Percentiles rank a stretch among this genome's conserved stretches.
phyloP scores from a whole-genome alignment of 306 rosid genomes.

The Prinsepia uniflora region DNA sequence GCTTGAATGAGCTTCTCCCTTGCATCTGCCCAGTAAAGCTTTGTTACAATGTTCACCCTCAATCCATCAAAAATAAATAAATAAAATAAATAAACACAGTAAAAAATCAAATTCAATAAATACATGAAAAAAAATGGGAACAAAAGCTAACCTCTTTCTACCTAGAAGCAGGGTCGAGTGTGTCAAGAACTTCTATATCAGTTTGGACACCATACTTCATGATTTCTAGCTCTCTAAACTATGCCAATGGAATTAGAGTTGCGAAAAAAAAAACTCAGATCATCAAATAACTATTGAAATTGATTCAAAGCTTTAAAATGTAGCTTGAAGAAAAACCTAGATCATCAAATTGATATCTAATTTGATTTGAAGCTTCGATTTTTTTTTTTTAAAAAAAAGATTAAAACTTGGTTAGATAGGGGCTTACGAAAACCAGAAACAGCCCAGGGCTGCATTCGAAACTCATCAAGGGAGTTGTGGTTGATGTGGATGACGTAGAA shows the following conservation, averaged over 20 bases:
- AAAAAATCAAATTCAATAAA: neutral
- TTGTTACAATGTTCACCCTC: constrained; percentile 54
- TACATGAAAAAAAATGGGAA: constrained; percentile 5
- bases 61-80: constrained; percentile 3
- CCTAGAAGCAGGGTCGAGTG: constrained; percentile 57
- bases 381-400: too few species aligned
- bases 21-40: constrained; percentile 90
- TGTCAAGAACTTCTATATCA: constrained; percentile 72
- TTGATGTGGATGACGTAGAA: constrained; percentile 59
- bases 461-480: constrained; percentile 37
- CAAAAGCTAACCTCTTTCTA: constrained; percentile 57
- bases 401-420: too few species aligned
- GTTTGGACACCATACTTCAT: constrained; percentile 47
- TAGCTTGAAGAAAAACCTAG: neutral
- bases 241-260: constrained; percentile 75
- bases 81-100: neutral
- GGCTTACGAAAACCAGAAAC: constrained; percentile 71
- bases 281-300: constrained; percentile 3
- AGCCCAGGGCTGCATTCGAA: constrained; percentile 44
- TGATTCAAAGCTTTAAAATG: neutral
- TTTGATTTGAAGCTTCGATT: too few species aligned
- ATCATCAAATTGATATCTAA: neutral
- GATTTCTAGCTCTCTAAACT: constrained; percentile 50
- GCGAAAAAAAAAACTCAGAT: constrained; percentile 13
- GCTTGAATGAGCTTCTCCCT: constrained; percentile 81